These are phyloP conservation scores for Gossypium raimondii DNA, from an alignment of 345 rosid genomes.

Conservation along the genomic window DNA sequence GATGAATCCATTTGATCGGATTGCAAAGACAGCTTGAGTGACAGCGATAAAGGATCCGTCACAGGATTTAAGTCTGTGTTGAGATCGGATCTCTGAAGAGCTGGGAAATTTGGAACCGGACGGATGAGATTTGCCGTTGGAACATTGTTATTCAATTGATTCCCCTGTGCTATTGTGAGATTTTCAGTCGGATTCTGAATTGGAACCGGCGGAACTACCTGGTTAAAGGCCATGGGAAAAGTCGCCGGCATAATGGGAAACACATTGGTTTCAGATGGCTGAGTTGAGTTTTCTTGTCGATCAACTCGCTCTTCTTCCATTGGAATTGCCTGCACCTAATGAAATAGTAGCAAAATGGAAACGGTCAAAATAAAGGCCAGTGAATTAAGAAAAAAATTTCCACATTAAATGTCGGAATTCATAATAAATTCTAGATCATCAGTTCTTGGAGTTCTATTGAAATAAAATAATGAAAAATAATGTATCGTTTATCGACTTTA, in stretches of 20 bases:
- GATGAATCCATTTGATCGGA: constrained; percentile 41
- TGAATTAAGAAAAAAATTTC: background rate
- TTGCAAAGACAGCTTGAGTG: constrained; percentile 56
- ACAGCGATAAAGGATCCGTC: constrained; percentile 36
- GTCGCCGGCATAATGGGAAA: constrained; percentile 36
- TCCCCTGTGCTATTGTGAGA: constrained; percentile 22
- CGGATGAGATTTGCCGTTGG: constrained; percentile 27
- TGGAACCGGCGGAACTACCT: constrained; percentile 28
- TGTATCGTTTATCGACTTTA: background rate
- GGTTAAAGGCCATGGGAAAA: constrained; percentile 24
- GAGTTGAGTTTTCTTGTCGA: constrained; percentile 20
- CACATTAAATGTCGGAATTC: background rate
- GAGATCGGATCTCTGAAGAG: constrained; percentile 33
- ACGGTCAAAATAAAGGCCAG: background rate
- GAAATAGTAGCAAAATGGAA: background rate
- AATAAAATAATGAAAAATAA: background rate
- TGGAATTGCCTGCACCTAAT: constrained; percentile 51
- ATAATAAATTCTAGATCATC: background rate
- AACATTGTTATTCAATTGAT: constrained; percentile 18
- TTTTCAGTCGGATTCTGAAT: constrained; percentile 35
- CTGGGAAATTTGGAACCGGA: constrained; percentile 28
- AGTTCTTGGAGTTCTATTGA: background rate
- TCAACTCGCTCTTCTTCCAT: constrained; percentile 45
- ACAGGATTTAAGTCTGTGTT: constrained; percentile 31
- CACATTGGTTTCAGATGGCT: constrained; percentile 26